A percentile compares a stretch with the other conserved stretches of the same genome.
phyloP scores from a whole-genome alignment of 768 basidiomycete genomes.

The Dentipellis fragilis region DNA sequence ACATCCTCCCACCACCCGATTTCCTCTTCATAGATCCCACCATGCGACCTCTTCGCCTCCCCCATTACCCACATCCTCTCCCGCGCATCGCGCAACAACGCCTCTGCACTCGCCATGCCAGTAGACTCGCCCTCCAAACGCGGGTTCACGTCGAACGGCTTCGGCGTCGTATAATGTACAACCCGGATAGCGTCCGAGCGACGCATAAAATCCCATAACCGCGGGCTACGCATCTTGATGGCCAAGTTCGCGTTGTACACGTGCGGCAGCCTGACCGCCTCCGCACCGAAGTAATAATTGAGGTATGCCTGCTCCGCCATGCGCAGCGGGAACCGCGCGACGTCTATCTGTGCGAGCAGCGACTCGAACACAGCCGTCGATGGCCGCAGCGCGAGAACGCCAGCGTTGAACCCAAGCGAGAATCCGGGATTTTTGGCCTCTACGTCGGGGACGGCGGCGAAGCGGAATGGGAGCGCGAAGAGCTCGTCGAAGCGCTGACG shows the following conservation, averaged over 20 bases:
- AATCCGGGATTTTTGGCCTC: constrained; percentile 27
- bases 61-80: too few relatives aligned
- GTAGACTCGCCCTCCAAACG: too few relatives aligned
- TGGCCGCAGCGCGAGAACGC: constrained; percentile 25
- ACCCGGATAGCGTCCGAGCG: too few relatives aligned
- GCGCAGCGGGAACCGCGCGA: constrained; percentile 26
- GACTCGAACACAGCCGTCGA: constrained; percentile 19
- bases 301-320: constrained; percentile 36
- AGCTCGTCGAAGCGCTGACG: constrained; percentile 33
- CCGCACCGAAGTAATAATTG: constrained; percentile 26
- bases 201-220: too few relatives aligned
- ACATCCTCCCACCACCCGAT: too few relatives aligned
- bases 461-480: constrained; percentile 29
- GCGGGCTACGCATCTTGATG: constrained; percentile 22
- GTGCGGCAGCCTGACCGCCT: constrained; percentile 24
- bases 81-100: too few relatives aligned
- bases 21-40: too few relatives aligned
- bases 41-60: too few relatives aligned
- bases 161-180: too few relatives aligned
- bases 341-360: constrained; percentile 27
- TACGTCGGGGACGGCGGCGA: constrained; percentile 33
- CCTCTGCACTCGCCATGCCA: too few relatives aligned
- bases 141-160: too few relatives aligned
- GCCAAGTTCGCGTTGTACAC: too few relatives aligned
- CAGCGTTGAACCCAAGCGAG: constrained; percentile 28